These are phyloP conservation scores for Irpex lacteus DNA, from an alignment of 1,284 basidiomycete genomes.

Conservation along the genomic window DNA sequence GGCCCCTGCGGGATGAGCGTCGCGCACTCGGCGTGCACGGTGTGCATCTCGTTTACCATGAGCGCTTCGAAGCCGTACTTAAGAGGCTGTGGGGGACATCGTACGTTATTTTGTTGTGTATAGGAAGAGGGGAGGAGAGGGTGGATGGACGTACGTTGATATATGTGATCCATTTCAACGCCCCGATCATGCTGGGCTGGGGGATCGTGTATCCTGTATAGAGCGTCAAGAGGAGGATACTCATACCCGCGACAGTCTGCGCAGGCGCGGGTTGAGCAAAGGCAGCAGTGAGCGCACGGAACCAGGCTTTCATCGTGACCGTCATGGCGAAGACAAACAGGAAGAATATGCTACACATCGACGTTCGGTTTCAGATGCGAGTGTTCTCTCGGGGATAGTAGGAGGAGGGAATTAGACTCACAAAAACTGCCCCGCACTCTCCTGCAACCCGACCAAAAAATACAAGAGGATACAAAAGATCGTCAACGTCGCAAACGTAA, in stretches of 20 bases:
- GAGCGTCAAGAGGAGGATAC: conserved; percentile 43
- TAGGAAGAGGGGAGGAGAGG: not conserved
- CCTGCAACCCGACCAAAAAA: conserved; percentile 60
- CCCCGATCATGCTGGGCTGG: conserved; percentile 58
- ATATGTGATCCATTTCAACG: conserved; percentile 62
- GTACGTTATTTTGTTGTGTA: not conserved
- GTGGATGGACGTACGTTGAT: conserved; percentile 45
- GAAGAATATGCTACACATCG: conserved; percentile 53
- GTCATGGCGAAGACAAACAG: conserved; percentile 49
- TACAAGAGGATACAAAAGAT: conserved; percentile 62
- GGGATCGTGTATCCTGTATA: conserved; percentile 51
- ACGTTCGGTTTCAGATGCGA: too few species aligned
- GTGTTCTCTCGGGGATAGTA: too few species aligned
- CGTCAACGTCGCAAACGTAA: conserved; percentile 49
- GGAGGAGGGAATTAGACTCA: too few species aligned
- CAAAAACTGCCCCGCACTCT: conserved; percentile 59
- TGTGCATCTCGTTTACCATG: conserved; percentile 57
- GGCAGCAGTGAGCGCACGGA: conserved; percentile 55
- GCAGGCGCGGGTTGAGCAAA: conserved; percentile 54
- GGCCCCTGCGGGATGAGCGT: conserved; percentile 43
- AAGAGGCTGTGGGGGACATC: conserved; percentile 34
- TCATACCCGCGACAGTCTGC: conserved; percentile 57
- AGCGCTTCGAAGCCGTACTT: conserved; percentile 52
- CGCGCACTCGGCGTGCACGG: conserved; percentile 38
- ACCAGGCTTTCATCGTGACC: conserved; percentile 61